These are phyloP conservation scores for Roridomyces roridus DNA, from an alignment of 768 basidiomycete species.

Conservation along the genomic window DNA sequence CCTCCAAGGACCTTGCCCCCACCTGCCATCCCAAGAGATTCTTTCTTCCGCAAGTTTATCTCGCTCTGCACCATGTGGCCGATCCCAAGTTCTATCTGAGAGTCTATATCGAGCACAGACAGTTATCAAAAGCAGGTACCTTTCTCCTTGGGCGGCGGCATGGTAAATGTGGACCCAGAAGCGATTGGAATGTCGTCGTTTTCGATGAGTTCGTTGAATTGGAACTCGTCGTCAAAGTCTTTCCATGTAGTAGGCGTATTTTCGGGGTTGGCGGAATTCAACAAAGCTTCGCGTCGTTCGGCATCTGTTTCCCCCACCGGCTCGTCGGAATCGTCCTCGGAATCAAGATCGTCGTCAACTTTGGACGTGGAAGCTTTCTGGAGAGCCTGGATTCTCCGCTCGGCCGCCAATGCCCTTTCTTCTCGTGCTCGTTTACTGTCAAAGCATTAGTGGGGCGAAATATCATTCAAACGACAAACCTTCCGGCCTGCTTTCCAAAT, in stretches of 20 bases:
- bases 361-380: slow-evolving; percentile 29
- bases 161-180: slow-evolving; percentile 41
- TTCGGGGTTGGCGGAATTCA: slow-evolving; percentile 50
- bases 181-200: slow-evolving; percentile 34
- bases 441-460: neutral
- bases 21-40: slow-evolving; percentile 48
- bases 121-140: neutral
- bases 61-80: slow-evolving; percentile 50
- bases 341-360: slow-evolving; percentile 12
- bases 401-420: slow-evolving; percentile 78
- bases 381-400: slow-evolving; percentile 60
- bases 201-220: slow-evolving; percentile 34
- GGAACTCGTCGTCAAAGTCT: slow-evolving; percentile 58
- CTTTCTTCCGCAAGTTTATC: slow-evolving; percentile 50
- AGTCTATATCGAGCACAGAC: neutral
- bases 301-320: slow-evolving; percentile 47
- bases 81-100: slow-evolving; percentile 25
- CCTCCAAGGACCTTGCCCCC: slow-evolving; percentile 32
- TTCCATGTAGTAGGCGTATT: slow-evolving; percentile 53
- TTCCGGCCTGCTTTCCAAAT: slow-evolving; percentile 74
- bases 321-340: slow-evolving; percentile 30
- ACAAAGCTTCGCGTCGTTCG: slow-evolving; percentile 57
- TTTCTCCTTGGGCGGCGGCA: neutral
- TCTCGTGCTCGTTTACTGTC: slow-evolving; percentile 79
- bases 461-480: slow-evolving; percentile 43